A percentile compares a stretch with the other conserved stretches of the same genome.
Evolutionary conservation across 208 protist species (phyloP).

Genomic region (Trypanosoma cruzi): DNA sequence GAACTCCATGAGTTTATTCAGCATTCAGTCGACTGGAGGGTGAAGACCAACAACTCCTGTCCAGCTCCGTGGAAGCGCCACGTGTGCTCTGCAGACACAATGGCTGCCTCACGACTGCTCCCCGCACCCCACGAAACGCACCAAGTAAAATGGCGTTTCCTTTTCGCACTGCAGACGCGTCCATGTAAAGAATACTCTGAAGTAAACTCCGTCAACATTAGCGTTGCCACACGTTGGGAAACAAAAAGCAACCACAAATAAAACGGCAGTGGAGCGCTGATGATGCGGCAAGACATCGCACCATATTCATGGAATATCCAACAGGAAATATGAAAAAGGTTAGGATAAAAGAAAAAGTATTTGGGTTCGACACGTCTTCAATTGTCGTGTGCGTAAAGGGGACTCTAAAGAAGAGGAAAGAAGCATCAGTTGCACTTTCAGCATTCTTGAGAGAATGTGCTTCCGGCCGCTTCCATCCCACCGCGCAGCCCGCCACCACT

Average conservation of each 20-base stretch:
- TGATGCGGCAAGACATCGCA: not conserved
- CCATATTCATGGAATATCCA: not conserved
- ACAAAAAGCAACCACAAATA: not conserved
- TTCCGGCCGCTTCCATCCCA: slow-evolving; percentile 35
- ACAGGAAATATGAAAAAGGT: not conserved
- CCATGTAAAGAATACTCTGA: not conserved
- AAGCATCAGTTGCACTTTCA: slow-evolving; percentile 42
- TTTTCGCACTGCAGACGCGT: not conserved
- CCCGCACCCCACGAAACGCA: slow-evolving; percentile 20
- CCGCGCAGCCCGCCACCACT: slow-evolving; percentile 34
- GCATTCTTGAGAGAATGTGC: slow-evolving; percentile 40
- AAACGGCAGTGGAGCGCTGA: not conserved
- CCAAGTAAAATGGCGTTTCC: slow-evolving; percentile 7
- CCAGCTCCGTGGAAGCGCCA: slow-evolving; percentile 1
- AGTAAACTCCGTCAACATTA: too few species aligned
- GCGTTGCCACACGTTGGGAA: not conserved
- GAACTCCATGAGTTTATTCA: slow-evolving; percentile 16
- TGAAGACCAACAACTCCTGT: not conserved
- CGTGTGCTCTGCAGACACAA: not conserved
- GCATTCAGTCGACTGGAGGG: not conserved
- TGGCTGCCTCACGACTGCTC: slow-evolving; percentile 9
- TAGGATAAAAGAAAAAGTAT: slow-evolving; percentile 48
- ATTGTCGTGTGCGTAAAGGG: slow-evolving; percentile 2
- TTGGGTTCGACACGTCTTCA: slow-evolving; percentile 44
- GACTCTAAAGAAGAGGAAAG: slow-evolving; percentile 10